Conservation (phyloP, 495 filamentous ascomycete species). For the Lentithecium fluviatile region DNA sequence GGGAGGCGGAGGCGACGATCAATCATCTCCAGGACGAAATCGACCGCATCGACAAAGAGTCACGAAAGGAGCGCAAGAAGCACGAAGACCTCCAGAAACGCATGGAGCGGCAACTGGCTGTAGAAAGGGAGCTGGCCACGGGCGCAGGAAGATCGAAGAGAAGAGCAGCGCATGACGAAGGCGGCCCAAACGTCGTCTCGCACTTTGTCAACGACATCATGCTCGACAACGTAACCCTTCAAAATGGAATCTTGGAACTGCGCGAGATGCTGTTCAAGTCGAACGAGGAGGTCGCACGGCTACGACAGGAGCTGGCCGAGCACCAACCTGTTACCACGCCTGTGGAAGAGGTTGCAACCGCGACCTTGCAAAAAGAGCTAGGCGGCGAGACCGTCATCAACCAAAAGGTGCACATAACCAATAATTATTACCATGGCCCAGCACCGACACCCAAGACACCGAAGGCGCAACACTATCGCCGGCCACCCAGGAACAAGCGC, state of each 20-base stretch:
- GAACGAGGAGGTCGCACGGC: constrained; percentile 86
- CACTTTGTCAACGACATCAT: constrained; percentile 94
- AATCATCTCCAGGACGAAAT: constrained; percentile 77
- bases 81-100: constrained; percentile 78
- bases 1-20: constrained; percentile 72
- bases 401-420: constrained; percentile 84
- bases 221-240: constrained; percentile 90
- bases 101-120: constrained; percentile 71
- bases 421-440: constrained; percentile 83
- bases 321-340: constrained; percentile 62
- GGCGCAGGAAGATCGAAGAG: constrained; percentile 75
- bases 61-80: constrained; percentile 74
- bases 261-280: constrained; percentile 87
- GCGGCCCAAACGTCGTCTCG: constrained; percentile 68
- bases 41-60: constrained; percentile 83
- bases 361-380: constrained; percentile 68
- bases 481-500: constrained; percentile 69
- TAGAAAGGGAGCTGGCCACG: constrained; percentile 69
- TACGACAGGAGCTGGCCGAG: constrained; percentile 78
- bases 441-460: constrained; percentile 43
- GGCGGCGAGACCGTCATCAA: constrained; percentile 46
- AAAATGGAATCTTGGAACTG: constrained; percentile 83
- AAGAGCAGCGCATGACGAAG: constrained; percentile 49
- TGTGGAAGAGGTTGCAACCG: constrained; percentile 38
- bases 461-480: constrained; percentile 54